Evolutionary conservation across 2,329 filamentous ascomycete genomes (phyloP).

Genomic region (Colletotrichum kahawae): DNA sequence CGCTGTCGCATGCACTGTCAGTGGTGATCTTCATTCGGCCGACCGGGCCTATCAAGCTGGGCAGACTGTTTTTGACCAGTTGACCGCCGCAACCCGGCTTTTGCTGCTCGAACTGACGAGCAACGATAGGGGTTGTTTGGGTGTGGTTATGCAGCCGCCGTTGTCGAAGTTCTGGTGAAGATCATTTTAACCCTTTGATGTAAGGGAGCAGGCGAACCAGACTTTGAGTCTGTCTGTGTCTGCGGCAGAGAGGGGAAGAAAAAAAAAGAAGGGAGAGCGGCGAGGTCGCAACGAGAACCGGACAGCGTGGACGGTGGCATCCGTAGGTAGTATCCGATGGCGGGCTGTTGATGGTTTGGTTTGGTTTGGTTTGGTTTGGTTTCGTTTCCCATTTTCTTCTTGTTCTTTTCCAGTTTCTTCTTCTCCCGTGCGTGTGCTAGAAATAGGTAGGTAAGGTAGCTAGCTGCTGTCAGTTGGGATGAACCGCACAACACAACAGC

Average conservation of each 20-base stretch:
- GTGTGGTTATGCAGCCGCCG: background rate
- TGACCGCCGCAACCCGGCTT: background rate
- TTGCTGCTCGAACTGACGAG: background rate
- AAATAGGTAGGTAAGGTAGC: background rate
- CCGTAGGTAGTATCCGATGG: background rate
- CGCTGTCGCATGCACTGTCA: background rate
- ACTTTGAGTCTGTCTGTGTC: background rate
- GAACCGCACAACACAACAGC: background rate
- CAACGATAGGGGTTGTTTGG: background rate
- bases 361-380: background rate
- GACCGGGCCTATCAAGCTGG: constrained; percentile 2
- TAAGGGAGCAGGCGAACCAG: background rate
- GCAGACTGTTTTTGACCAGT: background rate
- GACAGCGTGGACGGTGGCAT: background rate
- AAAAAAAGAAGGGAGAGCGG: background rate
- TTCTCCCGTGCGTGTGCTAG: too few relatives aligned
- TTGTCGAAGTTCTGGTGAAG: background rate
- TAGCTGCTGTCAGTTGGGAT: background rate
- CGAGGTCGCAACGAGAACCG: background rate
- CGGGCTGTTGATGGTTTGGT: background rate
- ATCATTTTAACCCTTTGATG: background rate
- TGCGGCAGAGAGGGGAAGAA: background rate
- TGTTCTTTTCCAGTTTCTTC: background rate
- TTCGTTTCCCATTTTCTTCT: background rate
- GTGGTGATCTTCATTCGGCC: constrained; percentile 18